Conservation (phyloP, 306 rosid species). For the Pterocarpus macrocarpus region DNA sequence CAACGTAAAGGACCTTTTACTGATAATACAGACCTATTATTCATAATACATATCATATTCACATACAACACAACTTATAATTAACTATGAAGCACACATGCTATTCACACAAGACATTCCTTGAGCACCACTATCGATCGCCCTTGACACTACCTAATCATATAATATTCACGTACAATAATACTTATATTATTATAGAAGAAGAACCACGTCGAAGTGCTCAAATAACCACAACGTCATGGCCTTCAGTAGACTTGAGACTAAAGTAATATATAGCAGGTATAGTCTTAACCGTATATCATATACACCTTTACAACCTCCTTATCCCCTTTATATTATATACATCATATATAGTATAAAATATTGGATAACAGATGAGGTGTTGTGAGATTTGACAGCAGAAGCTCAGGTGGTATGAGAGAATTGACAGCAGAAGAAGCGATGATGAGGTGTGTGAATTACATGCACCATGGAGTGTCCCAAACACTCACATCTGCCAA, state of each 20-base stretch:
- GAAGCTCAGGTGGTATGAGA: neutral
- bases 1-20: too few relatives aligned
- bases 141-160: neutral
- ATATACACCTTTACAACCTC: too few relatives aligned
- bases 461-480: slow-evolving; percentile 78
- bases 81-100: neutral
- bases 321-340: too few relatives aligned
- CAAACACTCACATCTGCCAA: slow-evolving; percentile 53
- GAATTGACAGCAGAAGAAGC: neutral
- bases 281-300: neutral
- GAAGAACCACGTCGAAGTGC: neutral
- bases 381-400: neutral
- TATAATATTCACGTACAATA: neutral
- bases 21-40: neutral
- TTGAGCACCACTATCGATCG: slow-evolving; percentile 1
- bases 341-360: too few relatives aligned
- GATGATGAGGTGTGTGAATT: neutral
- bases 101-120: slow-evolving; percentile 4
- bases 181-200: neutral
- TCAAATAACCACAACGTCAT: neutral
- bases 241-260: neutral
- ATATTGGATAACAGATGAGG: too few relatives aligned
- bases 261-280: neutral
- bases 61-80: neutral
- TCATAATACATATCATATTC: neutral